Conservation (phyloP, 768 basidiomycete species). For the Leucosporidium scottii region DNA sequence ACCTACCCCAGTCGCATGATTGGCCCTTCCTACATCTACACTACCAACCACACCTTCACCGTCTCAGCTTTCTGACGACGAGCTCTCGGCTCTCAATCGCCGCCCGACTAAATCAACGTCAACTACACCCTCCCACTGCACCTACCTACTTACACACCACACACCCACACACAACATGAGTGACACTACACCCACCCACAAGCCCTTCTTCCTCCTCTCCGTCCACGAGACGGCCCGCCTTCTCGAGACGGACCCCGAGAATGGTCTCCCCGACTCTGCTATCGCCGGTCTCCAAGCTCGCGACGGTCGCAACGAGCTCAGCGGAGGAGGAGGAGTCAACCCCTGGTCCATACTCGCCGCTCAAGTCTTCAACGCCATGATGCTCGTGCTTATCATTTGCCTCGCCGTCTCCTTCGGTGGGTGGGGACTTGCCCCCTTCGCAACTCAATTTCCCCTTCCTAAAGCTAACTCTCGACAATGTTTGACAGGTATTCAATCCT, state of each 20-base stretch:
- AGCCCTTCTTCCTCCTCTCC: slow-evolving; percentile 1
- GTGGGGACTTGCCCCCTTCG: too few relatives aligned
- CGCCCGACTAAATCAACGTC: too few relatives aligned
- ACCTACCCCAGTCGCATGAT: too few relatives aligned
- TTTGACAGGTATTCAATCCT: slow-evolving; percentile 51
- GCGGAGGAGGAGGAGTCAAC: slow-evolving; percentile 29
- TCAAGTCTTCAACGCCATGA: slow-evolving; percentile 42
- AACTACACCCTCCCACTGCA: too few relatives aligned
- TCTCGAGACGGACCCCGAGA: slow-evolving; percentile 5
- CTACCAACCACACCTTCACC: neutral
- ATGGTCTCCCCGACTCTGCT: slow-evolving; percentile 3
- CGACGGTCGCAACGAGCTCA: slow-evolving; percentile 25
- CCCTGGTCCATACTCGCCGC: slow-evolving; percentile 38
- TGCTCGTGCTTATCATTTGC: slow-evolving; percentile 39
- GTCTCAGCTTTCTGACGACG: neutral
- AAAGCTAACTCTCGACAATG: too few relatives aligned
- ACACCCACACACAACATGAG: too few relatives aligned
- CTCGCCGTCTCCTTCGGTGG: slow-evolving; percentile 49
- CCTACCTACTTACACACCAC: neutral
- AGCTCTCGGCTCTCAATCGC: neutral
- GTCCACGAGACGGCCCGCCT: slow-evolving; percentile 14
- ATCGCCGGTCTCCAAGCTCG: slow-evolving; percentile 6
- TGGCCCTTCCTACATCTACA: too few relatives aligned
- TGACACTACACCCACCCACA: neutral
- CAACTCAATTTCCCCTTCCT: too few relatives aligned